Conservation (phyloP, 2,329 filamentous ascomycete species). For the Pyricularia sp. region DNA sequence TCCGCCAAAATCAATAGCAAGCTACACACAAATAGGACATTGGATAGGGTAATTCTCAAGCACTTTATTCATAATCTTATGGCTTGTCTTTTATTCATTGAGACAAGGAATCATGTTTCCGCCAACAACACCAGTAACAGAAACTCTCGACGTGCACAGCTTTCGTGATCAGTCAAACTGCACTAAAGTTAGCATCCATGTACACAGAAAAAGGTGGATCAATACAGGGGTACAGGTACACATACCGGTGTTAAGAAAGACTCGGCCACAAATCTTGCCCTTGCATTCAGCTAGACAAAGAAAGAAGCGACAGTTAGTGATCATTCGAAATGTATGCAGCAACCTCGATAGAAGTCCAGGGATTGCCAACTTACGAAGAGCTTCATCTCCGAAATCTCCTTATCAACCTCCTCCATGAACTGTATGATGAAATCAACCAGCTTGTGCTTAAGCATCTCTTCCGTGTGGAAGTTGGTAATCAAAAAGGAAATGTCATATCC, state of each 20-base stretch:
- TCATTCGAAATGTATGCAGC: neutral
- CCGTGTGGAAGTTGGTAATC: constrained; percentile 97
- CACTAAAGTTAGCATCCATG: neutral
- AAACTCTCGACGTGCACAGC: neutral
- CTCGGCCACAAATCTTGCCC: constrained; percentile 94
- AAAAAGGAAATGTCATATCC: constrained; percentile 98
- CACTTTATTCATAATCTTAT: neutral
- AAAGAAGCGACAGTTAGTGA: constrained; percentile 6
- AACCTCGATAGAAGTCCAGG: neutral
- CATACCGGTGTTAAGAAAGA: constrained; percentile 77
- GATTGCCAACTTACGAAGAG: constrained; percentile 65
- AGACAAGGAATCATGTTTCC: neutral
- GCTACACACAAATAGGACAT: neutral
- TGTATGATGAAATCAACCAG: constrained; percentile 98
- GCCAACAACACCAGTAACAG: neutral
- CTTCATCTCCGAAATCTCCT: constrained; percentile 99
- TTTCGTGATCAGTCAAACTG: neutral
- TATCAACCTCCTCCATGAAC: constrained; percentile 99
- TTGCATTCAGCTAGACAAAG: constrained; percentile 65
- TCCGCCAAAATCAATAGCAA: neutral
- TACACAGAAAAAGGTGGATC: neutral
- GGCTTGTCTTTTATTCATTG: neutral
- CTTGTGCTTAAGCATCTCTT: constrained; percentile 98
- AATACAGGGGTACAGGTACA: neutral
- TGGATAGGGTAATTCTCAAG: neutral